Percentiles rank a stretch among this genome's conserved stretches.
Evolutionary conservation across 129 eudicot species (phyloP).

Genomic region (Lactuca sativa): DNA sequence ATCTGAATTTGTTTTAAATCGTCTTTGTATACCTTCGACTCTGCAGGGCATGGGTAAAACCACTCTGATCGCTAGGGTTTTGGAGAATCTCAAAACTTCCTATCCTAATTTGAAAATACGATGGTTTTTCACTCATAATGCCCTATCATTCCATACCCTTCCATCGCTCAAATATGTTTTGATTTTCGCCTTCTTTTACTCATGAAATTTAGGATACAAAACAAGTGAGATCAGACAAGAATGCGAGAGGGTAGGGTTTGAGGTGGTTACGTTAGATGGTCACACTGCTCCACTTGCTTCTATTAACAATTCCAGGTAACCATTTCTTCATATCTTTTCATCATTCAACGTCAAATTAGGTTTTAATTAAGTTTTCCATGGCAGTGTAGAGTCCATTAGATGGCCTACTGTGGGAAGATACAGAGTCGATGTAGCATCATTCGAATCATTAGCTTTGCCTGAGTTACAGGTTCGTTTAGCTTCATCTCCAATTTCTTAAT

Average conservation of each 20-base stretch:
- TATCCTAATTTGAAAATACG: constrained; percentile 66
- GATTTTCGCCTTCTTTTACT: too few relatives aligned
- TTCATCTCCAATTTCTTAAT: background rate
- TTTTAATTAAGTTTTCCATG: background rate
- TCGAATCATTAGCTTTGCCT: constrained; percentile 80
- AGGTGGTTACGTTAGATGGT: constrained; percentile 73
- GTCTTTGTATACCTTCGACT: background rate
- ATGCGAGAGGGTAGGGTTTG: constrained; percentile 75
- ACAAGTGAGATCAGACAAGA: too few relatives aligned
- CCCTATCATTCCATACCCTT: background rate
- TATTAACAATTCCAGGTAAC: constrained; percentile 32
- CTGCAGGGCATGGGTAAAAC: constrained; percentile 90
- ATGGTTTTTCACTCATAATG: constrained; percentile 78
- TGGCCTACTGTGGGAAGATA: constrained; percentile 91
- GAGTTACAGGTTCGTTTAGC: constrained; percentile 70
- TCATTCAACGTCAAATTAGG: too few relatives aligned
- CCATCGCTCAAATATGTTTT: too few relatives aligned
- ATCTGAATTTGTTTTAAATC: too few relatives aligned
- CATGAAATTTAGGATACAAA: too few relatives aligned
- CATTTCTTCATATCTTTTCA: background rate
- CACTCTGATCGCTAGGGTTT: constrained; percentile 57
- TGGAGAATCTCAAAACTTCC: constrained; percentile 56
- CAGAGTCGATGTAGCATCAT: constrained; percentile 72
- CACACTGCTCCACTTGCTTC: constrained; percentile 32
- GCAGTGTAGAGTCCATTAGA: constrained; percentile 62